A percentile compares a stretch with the other conserved stretches of the same genome.
Evolutionary conservation across 2,329 filamentous ascomycete genomes (phyloP).

Genomic region (Fusarium azukiicola): DNA sequence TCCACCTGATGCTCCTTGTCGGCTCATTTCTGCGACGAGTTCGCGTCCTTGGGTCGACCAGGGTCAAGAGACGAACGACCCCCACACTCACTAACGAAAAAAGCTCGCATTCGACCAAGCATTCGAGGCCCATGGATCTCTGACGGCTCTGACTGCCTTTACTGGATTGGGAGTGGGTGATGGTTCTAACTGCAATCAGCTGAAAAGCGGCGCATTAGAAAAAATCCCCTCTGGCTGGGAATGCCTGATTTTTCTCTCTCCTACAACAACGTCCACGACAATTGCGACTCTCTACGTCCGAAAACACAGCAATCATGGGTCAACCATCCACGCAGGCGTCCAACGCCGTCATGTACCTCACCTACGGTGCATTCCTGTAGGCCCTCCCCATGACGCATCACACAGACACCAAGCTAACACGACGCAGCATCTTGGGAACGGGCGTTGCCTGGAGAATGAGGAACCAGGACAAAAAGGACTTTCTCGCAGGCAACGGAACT

Average conservation of each 20-base stretch:
- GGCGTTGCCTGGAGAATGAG: conserved; percentile 78
- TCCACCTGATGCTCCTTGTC: conserved; percentile 20
- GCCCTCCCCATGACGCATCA: conserved; percentile 51
- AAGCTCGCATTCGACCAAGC: conserved; percentile 15
- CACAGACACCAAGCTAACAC: conserved; percentile 41
- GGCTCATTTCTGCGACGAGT: background rate
- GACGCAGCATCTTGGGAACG: conserved; percentile 80
- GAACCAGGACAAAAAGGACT: conserved; percentile 84
- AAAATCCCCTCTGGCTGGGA: conserved; percentile 17
- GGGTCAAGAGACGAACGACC: conserved; percentile 25
- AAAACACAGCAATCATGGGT: conserved; percentile 76
- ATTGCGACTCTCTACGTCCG: background rate
- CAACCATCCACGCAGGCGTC: conserved; percentile 88
- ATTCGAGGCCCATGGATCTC: conserved; percentile 12
- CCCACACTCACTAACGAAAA: conserved; percentile 35
- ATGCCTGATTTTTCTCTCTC: conserved; percentile 23
- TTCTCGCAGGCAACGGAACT: conserved; percentile 88
- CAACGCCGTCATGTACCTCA: conserved; percentile 91
- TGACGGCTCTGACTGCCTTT: conserved; percentile 24
- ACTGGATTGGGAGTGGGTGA: conserved; percentile 30
- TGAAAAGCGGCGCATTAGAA: conserved; percentile 31
- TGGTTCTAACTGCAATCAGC: conserved; percentile 35
- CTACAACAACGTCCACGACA: conserved; percentile 17
- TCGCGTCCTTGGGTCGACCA: background rate
- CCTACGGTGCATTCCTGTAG: conserved; percentile 89